These are phyloP conservation scores for Gymnopus androsaceus DNA, from an alignment of 1,284 basidiomycete genomes.

Conservation along the genomic window DNA sequence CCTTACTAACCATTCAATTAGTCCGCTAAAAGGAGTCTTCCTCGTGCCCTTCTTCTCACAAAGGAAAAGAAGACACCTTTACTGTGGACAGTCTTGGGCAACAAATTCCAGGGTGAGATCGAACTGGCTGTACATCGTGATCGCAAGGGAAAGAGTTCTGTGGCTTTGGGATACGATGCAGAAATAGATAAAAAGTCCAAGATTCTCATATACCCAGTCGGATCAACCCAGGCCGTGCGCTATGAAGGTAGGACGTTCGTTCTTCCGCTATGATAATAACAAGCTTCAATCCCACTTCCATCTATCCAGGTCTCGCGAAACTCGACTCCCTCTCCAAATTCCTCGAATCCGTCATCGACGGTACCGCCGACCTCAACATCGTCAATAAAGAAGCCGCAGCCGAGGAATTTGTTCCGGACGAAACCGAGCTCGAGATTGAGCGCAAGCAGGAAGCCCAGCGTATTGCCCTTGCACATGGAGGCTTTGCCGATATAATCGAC, in stretches of 20 bases:
- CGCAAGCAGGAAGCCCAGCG: constrained; percentile 53
- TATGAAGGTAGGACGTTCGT: constrained; percentile 54
- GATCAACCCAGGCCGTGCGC: constrained; percentile 51
- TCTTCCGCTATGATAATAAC: constrained; percentile 4
- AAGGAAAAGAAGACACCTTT: constrained; percentile 79
- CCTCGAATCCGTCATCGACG: constrained; percentile 67
- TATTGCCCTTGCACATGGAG: constrained; percentile 53
- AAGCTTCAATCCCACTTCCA: not conserved
- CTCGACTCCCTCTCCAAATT: constrained; percentile 66
- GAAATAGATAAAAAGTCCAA: constrained; percentile 60
- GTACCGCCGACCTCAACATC: constrained; percentile 54
- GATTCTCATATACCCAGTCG: constrained; percentile 65
- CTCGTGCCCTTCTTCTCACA: constrained; percentile 75
- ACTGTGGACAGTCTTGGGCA: constrained; percentile 83
- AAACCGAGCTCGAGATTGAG: constrained; percentile 48
- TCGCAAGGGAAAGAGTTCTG: constrained; percentile 58
- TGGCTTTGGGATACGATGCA: constrained; percentile 55
- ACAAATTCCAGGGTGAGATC: constrained; percentile 70
- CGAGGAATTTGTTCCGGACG: constrained; percentile 43
- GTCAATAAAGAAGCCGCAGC: constrained; percentile 39
- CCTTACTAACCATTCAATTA: constrained; percentile 15
- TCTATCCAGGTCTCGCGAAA: constrained; percentile 56
- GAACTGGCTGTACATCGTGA: constrained; percentile 73
- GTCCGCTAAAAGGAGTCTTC: constrained; percentile 47
- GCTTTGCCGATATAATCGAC: constrained; percentile 50